These are phyloP conservation scores for Saksenaea vasiformis DNA, from an alignment of 371 early-diverging fungal genomes.

Conservation along the genomic window DNA sequence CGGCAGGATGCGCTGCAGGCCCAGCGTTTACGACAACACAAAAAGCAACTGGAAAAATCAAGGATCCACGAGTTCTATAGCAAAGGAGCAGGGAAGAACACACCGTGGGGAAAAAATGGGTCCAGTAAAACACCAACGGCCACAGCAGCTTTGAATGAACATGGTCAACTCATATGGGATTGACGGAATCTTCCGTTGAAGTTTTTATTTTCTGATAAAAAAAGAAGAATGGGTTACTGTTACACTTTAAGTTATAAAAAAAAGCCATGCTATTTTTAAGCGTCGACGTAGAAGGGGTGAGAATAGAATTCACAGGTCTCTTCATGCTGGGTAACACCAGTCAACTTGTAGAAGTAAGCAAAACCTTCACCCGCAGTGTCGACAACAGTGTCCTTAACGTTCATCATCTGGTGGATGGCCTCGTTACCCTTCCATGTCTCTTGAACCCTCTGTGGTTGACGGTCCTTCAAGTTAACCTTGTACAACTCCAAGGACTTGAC, in stretches of 20 bases:
- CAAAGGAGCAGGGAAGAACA: slow-evolving; percentile 42
- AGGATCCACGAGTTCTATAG: slow-evolving; percentile 45
- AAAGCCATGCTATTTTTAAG: slow-evolving; percentile 11
- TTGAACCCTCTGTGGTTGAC: slow-evolving; percentile 34
- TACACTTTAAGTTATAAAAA: no score
- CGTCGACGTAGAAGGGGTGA: slow-evolving; percentile 50
- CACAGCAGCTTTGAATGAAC: slow-evolving; percentile 15
- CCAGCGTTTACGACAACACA: slow-evolving; percentile 52
- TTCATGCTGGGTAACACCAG: slow-evolving; percentile 40
- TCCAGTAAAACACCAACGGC: slow-evolving; percentile 4
- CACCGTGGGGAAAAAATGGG: slow-evolving; percentile 30
- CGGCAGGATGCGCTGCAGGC: slow-evolving; percentile 44
- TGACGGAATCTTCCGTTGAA: background rate
- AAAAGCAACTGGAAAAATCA: slow-evolving; percentile 35
- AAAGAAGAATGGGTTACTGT: no score
- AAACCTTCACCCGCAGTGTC: slow-evolving; percentile 23
- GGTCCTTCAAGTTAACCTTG: slow-evolving; percentile 36
- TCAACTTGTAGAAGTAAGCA: slow-evolving; percentile 48
- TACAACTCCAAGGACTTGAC: slow-evolving; percentile 35
- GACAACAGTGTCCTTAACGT: slow-evolving; percentile 41
- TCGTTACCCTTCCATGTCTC: slow-evolving; percentile 36
- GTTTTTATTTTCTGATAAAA: background rate
- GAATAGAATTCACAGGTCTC: slow-evolving; percentile 46
- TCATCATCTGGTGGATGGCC: slow-evolving; percentile 28
- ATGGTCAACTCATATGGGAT: slow-evolving; percentile 22